These are phyloP conservation scores for Cordyceps militaris DNA, from an alignment of 2,329 filamentous ascomycete genomes.

Conservation along the genomic window DNA sequence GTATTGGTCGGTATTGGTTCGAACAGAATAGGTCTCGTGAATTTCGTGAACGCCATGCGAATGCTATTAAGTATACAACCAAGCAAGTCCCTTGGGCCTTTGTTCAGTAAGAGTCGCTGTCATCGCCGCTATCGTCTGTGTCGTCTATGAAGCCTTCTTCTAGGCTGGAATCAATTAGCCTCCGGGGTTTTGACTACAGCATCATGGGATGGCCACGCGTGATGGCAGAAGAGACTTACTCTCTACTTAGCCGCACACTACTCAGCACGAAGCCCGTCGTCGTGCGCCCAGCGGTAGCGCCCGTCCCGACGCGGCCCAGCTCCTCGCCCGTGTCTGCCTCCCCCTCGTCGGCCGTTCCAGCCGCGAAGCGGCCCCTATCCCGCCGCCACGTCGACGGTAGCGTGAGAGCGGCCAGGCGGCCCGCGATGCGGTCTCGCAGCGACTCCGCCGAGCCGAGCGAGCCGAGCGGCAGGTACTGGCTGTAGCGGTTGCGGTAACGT, in stretches of 20 bases:
- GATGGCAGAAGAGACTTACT: conserved; percentile 40
- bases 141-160: conserved; percentile 39
- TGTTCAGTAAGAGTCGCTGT: conserved; percentile 14
- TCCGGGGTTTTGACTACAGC: too few species aligned
- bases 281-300: conserved; percentile 20
- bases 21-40: conserved; percentile 4
- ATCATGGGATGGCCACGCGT: background rate
- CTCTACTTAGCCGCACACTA: conserved; percentile 63
- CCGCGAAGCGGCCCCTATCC: conserved; percentile 34
- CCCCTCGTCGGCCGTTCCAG: conserved; percentile 49
- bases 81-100: background rate
- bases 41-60: conserved; percentile 11
- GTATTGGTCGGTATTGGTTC: background rate
- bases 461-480: conserved; percentile 66
- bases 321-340: conserved; percentile 41
- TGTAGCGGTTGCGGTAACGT: conserved; percentile 62
- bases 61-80: conserved; percentile 7
- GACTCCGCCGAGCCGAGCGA: conserved; percentile 48
- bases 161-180: conserved; percentile 19
- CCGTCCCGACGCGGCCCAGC: conserved; percentile 32
- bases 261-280: conserved; percentile 32
- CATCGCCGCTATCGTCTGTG: conserved; percentile 37
- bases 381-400: conserved; percentile 43
- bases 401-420: conserved; percentile 22
- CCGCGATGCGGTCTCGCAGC: conserved; percentile 43